These are phyloP conservation scores for Volvariella volvacea DNA, from an alignment of 1,284 basidiomycete genomes.

Conservation along the genomic window DNA sequence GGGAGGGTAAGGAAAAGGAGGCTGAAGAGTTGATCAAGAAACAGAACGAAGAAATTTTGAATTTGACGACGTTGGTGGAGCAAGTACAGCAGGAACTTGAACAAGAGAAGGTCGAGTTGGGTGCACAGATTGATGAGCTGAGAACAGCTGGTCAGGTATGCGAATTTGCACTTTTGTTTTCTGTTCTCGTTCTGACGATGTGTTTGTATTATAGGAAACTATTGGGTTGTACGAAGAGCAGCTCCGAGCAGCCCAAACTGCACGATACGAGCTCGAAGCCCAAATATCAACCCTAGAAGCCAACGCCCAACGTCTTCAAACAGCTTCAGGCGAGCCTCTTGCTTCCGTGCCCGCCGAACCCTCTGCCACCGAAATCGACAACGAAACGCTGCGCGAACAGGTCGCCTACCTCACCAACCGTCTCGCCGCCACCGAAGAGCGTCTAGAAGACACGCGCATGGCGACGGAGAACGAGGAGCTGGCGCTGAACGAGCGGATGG, in stretches of 20 bases:
- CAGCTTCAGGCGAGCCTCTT: constrained; percentile 11
- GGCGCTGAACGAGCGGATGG: constrained; percentile 56
- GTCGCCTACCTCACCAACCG: constrained; percentile 79
- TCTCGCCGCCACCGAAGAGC: constrained; percentile 74
- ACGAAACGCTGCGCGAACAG: constrained; percentile 86
- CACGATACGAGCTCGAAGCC: constrained; percentile 76
- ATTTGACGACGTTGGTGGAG: constrained; percentile 52
- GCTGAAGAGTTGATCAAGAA: constrained; percentile 30
- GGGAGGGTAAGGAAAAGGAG: constrained; percentile 45
- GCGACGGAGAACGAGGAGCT: constrained; percentile 72
- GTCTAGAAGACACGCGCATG: constrained; percentile 72
- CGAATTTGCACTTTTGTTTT: constrained; percentile 4
- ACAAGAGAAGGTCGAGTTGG: constrained; percentile 61
- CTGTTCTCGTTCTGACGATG: constrained; percentile 1
- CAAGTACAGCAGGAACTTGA: constrained; percentile 52
- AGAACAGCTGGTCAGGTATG: constrained; percentile 76
- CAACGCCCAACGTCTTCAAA: constrained; percentile 27
- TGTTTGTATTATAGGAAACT: constrained; percentile 60
- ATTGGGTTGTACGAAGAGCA: constrained; percentile 91
- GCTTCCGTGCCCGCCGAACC: constrained; percentile 23
- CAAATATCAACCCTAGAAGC: constrained; percentile 60
- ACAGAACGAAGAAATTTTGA: constrained; percentile 42
- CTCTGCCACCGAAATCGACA: constrained; percentile 81
- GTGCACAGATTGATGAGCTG: constrained; percentile 72
- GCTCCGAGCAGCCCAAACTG: constrained; percentile 61